Evolutionary conservation across 345 rosid genomes (phyloP).

Genomic region (Eucalyptus marginata): DNA sequence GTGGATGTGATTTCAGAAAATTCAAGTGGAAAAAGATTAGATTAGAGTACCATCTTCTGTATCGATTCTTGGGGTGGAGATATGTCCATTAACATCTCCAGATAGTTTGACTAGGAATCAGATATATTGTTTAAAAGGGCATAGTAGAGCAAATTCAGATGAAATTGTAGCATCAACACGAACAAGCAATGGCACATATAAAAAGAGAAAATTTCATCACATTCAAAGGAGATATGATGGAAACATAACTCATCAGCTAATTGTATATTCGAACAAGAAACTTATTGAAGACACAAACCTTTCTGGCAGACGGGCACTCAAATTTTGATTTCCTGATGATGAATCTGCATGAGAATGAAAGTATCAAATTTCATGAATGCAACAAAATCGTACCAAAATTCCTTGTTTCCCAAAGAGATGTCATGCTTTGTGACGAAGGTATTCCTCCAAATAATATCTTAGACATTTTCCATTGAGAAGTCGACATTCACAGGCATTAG

Average conservation of each 20-base stretch:
- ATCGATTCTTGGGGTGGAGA: neutral
- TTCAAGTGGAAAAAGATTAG: neutral
- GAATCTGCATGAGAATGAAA: conserved; percentile 36
- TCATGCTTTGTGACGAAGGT: neutral
- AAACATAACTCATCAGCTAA: neutral
- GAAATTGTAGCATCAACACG: neutral
- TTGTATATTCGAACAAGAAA: neutral
- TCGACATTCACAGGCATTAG: neutral
- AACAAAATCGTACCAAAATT: neutral
- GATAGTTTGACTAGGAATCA: neutral
- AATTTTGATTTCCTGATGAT: conserved; percentile 53
- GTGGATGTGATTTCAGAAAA: neutral
- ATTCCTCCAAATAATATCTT: neutral
- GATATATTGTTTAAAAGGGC: neutral
- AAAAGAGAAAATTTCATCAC: neutral
- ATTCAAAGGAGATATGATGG: neutral
- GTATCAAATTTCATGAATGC: neutral
- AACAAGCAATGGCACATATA: neutral
- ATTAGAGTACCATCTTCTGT: neutral
- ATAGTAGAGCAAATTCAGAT: neutral
- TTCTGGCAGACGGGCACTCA: conserved; percentile 85
- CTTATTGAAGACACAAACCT: conserved; percentile 29
- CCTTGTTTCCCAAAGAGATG: neutral
- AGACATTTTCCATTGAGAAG: neutral
- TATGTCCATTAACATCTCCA: neutral